Evolutionary conservation across 179 eudicot genomes (phyloP).

Genomic region (Beta corolliflora): DNA sequence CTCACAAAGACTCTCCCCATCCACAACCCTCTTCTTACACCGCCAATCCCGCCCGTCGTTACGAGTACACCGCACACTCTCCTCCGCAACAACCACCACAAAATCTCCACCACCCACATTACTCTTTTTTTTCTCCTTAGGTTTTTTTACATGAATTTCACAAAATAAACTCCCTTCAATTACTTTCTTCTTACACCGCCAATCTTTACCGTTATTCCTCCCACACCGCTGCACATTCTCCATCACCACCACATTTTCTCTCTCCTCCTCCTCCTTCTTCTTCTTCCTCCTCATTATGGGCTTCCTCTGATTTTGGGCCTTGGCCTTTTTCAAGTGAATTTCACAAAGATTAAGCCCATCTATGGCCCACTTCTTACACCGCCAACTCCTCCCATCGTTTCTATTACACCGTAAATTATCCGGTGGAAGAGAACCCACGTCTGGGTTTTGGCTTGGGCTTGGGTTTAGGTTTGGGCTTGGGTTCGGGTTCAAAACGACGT

Average conservation of each 20-base stretch:
- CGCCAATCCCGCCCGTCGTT: constrained; percentile 25
- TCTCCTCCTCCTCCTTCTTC: background rate
- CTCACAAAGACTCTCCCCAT: constrained; percentile 20
- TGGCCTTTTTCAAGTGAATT: constrained; percentile 15
- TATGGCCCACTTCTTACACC: constrained; percentile 26
- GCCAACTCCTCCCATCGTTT: constrained; percentile 30
- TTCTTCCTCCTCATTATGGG: background rate
- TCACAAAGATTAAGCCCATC: constrained; percentile 30
- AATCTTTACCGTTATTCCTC: constrained; percentile 23
- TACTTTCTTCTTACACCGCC: constrained; percentile 23
- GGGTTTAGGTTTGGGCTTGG: too few relatives aligned
- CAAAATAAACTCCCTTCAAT: constrained; percentile 13
- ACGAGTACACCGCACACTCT: constrained; percentile 22
- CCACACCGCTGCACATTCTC: constrained; percentile 7
- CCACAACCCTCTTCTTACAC: constrained; percentile 30
- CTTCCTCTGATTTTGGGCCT: background rate
- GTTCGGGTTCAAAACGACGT: background rate
- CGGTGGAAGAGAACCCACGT: background rate
- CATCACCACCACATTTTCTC: constrained; percentile 6
- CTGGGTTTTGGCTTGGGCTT: too few relatives aligned
- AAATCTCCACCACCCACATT: background rate
- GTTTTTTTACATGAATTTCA: constrained; percentile 18
- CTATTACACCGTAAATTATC: constrained; percentile 19
- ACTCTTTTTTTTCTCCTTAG: background rate
- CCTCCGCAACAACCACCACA: constrained; percentile 7